A percentile compares a stretch with the other conserved stretches of the same genome.
Conservation (phyloP, 441 rosid species). For the Pelargonium myrrhifolium region DNA sequence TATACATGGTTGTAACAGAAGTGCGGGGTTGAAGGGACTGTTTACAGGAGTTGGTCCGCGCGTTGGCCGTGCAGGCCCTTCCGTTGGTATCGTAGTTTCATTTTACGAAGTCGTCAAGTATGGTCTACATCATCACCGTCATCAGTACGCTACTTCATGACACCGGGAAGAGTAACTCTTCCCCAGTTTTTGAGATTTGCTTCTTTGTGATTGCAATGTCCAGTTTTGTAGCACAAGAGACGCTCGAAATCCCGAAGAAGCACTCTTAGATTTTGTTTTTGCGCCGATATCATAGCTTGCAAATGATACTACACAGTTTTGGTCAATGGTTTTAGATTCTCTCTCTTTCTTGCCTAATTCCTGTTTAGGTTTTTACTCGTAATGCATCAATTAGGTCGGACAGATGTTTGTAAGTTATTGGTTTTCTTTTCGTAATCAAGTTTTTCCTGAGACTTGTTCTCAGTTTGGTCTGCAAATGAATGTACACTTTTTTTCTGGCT, state of each 20-base stretch:
- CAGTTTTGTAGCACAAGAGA: conserved; percentile 11
- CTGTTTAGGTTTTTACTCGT: background rate
- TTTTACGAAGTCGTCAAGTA: conserved; percentile 88
- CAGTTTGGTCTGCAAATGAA: too few species aligned
- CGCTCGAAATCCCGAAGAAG: background rate
- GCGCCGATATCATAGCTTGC: background rate
- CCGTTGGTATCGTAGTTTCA: conserved; percentile 94
- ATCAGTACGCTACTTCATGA: conserved; percentile 24
- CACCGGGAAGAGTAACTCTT: background rate
- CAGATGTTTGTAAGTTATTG: too few species aligned
- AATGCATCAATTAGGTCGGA: background rate
- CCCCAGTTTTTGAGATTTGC: background rate
- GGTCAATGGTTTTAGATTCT: background rate
- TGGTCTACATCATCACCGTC: conserved; percentile 38
- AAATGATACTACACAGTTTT: background rate
- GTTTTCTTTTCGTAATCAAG: too few species aligned
- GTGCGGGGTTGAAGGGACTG: conserved; percentile 74
- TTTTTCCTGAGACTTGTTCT: too few species aligned
- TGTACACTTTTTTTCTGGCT: too few species aligned
- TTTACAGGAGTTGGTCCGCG: conserved; percentile 90
- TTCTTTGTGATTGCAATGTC: conserved; percentile 1
- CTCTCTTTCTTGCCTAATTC: background rate
- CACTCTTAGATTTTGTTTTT: background rate
- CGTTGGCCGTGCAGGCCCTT: conserved; percentile 90
- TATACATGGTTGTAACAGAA: conserved; percentile 33